Percentiles rank a stretch among this genome's conserved stretches.
phyloP scores from a whole-genome alignment of 2,329 filamentous ascomycete genomes.

The Colletotrichum sp. region DNA sequence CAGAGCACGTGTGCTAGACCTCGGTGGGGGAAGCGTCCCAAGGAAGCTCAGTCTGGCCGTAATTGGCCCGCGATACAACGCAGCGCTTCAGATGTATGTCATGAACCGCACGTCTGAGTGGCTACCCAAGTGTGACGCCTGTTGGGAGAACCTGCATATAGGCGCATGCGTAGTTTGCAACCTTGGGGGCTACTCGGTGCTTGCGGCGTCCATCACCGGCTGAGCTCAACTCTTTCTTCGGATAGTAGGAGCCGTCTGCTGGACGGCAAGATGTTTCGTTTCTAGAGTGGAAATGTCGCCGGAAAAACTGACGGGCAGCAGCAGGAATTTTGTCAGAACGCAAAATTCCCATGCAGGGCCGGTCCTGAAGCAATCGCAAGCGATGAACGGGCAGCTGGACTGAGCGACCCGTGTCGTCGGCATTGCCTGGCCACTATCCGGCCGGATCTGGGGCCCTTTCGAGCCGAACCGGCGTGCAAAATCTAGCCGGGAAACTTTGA shows the following conservation, averaged over 20 bases:
- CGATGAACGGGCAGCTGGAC: neutral
- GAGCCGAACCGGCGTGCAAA: neutral
- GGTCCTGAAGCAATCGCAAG: neutral
- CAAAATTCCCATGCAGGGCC: too few species aligned
- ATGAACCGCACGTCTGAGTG: slow-evolving; percentile 3
- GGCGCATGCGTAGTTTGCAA: slow-evolving; percentile 14
- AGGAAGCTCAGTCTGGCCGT: neutral
- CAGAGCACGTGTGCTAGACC: neutral
- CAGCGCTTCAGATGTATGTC: neutral
- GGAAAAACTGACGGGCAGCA: neutral
- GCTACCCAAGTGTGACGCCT: slow-evolving; percentile 1
- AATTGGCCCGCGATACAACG: neutral
- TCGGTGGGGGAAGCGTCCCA: neutral
- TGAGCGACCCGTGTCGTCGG: neutral
- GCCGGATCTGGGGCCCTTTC: neutral
- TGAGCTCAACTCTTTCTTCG: neutral
- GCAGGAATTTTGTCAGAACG: neutral
- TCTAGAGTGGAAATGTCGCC: neutral
- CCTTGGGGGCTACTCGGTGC: neutral
- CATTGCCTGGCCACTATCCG: neutral
- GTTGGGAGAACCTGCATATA: slow-evolving; percentile 11
- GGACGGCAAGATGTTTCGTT: neutral
- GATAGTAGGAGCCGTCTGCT: neutral
- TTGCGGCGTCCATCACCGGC: neutral
- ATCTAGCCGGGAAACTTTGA: neutral